Base-by-base conservation (phyloP, 192 early-diverging fungal species). In the Phycomyces blakesleeanus region DNA sequence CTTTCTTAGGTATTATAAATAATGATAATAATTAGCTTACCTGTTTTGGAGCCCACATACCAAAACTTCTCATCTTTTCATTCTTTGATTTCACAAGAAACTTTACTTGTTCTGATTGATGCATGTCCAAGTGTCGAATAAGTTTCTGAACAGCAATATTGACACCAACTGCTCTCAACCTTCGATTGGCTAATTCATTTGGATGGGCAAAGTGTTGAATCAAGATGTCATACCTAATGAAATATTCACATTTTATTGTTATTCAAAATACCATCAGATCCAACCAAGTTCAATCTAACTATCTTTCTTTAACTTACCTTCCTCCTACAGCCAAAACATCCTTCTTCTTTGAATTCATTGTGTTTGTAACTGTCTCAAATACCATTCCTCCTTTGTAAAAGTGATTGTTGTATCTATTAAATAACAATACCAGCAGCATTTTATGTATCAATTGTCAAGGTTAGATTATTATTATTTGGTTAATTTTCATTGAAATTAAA, bases 121-220 rank as follows among this genome's bases (percentile, higher is more conserved):
- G 85, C 50, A 76, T 67, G 26, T 82, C 86, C 44, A 89, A 80
- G 37, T 84, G 80, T 14, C 72, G 73, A 27, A 90, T 81, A 25
- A 89, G 76, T 67, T 86, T 84, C 69, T 88, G 86, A 52, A 89
- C 72, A 40, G 88, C 89, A 69, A 95, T 90, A 71, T 93, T 91
- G 40, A 90, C 88, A 10, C 95, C 95, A 47, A 93, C 84, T 25
- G 85, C 90, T 20, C 68, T 74, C 0, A 82, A 61, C 42, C 63
- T 68, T 51, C 79, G 74, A 11, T 68, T 62, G 6, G 67, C 42
- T 4, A 37, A 40, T 60, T 76, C 69, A 38, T 74, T 78, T 2
- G 78, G 77, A 49, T 73, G 74, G 51, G 74, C 67, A 64, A 82
- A 80, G 37, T 80, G 75, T 61, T 83, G 79, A 41, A 83, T 72